Base-by-base conservation (phyloP, 2,329 filamentous ascomycete species). In the Dactylellina leptospora region DNA sequence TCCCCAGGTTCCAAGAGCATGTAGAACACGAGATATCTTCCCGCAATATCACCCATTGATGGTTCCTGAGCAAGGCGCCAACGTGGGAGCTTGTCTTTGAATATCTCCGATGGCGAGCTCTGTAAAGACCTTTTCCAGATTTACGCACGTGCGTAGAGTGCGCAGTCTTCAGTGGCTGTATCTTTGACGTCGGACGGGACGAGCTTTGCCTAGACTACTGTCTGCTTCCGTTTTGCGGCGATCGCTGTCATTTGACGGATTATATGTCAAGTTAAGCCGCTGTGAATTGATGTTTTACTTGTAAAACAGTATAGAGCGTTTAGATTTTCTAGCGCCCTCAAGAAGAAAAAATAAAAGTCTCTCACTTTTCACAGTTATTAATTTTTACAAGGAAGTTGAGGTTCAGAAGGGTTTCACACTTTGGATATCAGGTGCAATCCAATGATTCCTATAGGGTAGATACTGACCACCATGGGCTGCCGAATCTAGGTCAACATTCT, bases 61-160 rank as follows among this genome's bases (percentile, higher is more conserved):
- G n/a, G n/a, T n/a, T n/a, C n/a, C 18, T 11, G 16, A n/a, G 16
- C 56, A 30, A 62, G 56, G 56, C 64, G 56, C 42, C 28, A 60
- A 56, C 23, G 40, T 50, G 20, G 50, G 36, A 36, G 18, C n/a
- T n/a, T 70, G 56, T 70, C 64, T 62, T 70, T 56, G 56, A 70
- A 70, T 61, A 70, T 70, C 38, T 50, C 64, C 64, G 64, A 60
- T 50, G 51, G n/a, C 51, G 64, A 70, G 64, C 64, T 70, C 63
- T 47, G 38, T 28, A 18, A 25, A 18, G 28, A 23, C 50, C 50
- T 33, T 23, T 18, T 38, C 27, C 22, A 44, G 20, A 40, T 18
- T 36, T 30, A 56, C 30, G 27, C n/a, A n/a, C n/a, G n/a, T n/a
- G n/a, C n/a, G n/a, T n/a, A n/a, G n/a, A n/a, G n/a, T n/a, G n/a